Percentiles rank a stretch among this genome's conserved stretches.
Conservation (phyloP, 768 basidiomycete genomes). For the Tulasnella sp. region DNA sequence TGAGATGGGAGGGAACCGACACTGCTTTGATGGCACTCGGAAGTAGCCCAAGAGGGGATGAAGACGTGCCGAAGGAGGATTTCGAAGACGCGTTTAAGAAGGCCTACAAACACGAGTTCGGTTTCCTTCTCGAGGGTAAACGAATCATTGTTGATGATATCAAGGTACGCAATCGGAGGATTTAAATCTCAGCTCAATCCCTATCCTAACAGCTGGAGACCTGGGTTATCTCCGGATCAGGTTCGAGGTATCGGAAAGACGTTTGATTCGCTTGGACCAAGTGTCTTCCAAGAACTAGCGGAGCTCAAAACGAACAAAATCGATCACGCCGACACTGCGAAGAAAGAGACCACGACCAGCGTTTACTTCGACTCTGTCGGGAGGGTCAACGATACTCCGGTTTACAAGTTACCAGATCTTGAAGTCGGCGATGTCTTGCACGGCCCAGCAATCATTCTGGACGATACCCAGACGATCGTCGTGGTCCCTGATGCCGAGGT, state of each 20-base stretch:
- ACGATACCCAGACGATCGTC: slow-evolving; percentile 93
- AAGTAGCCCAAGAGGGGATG: slow-evolving; percentile 32
- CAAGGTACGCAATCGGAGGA: slow-evolving; percentile 49
- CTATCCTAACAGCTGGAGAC: not conserved
- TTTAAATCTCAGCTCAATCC: not conserved
- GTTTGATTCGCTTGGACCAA: slow-evolving; percentile 33
- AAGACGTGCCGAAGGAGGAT: slow-evolving; percentile 59
- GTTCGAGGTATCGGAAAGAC: slow-evolving; percentile 90
- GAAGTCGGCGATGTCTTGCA: slow-evolving; percentile 63
- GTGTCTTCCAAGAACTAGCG: not conserved
- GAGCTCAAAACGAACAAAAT: not conserved
- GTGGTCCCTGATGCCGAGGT: slow-evolving; percentile 69
- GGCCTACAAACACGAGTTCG: slow-evolving; percentile 82
- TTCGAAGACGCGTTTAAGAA: slow-evolving; percentile 76
- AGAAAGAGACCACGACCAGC: slow-evolving; percentile 41
- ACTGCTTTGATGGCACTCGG: slow-evolving; percentile 87
- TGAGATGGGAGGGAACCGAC: slow-evolving; percentile 92
- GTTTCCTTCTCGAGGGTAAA: slow-evolving; percentile 84
- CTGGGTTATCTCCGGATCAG: slow-evolving; percentile 36
- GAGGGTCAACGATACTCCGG: slow-evolving; percentile 71
- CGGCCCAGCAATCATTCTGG: slow-evolving; percentile 92
- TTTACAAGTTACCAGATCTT: slow-evolving; percentile 66
- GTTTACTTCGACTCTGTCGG: slow-evolving; percentile 79
- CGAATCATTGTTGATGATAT: slow-evolving; percentile 84
- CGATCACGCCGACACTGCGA: not conserved